Evolutionary conservation across 768 basidiomycete genomes (phyloP), one percentile per base, ranked within the genome.

Genomic region (Steccherinum ochraceum): DNA sequence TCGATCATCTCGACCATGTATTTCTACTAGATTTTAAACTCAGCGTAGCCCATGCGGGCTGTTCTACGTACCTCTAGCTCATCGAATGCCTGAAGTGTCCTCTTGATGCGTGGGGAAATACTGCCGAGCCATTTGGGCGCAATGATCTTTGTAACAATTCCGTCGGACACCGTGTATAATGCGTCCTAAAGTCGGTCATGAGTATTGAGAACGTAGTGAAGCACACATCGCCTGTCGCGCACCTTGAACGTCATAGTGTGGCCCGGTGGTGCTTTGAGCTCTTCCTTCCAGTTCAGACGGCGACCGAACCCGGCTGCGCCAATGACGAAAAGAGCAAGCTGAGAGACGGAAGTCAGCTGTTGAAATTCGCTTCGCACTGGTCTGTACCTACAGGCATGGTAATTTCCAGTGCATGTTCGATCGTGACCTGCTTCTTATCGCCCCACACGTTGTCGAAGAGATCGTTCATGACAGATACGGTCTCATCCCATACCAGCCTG

Each of bases 261-360:
- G 5, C 76, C 74, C 1, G 66, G 56, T 3, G 78, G 72, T 2
- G 66, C 56, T 3, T 53, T 58, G 12, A 69, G 67, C 44, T 72
- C 69, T 39, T 77, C 75, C 27, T 65, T 65, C 78, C 77, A 81
- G 3, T 72, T 70, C 40, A 80, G 69, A 42, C 61, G 64, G 26
- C 72, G 70, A 2, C 81, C 80, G 56, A 82, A 83, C 4, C 79
- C 80, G 53, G 81, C 80, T 2, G 70, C 71, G 24, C 79, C 71
- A 49, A 83, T 78, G 26, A 80, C 72, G 47, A 78, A 75, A 2
- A 82, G 71, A 0, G 80, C 75, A 39, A 81, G 72, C 81, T 81
- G 20, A n/a, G 16, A 25, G 5, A 16, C 35, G 25, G 5, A 20
- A 26, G 30, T 13, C 19, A 21, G 24, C n/a, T 24, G 21, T 3